Evolutionary conservation across 768 basidiomycete species (phyloP).

Genomic region (Agaricus blazei): DNA sequence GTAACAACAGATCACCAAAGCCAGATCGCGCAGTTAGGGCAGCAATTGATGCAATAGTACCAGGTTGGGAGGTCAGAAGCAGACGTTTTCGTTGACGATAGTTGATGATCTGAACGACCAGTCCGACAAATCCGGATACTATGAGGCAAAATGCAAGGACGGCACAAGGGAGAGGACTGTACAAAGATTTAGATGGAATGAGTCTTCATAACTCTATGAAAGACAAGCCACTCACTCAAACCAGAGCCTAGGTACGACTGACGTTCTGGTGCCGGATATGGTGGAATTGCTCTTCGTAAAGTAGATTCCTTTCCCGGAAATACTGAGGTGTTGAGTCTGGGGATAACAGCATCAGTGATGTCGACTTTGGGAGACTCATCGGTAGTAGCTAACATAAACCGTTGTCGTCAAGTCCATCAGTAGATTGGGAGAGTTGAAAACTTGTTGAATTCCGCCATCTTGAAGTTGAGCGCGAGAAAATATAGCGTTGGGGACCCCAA

Average conservation of each 20-base stretch:
- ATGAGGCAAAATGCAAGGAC: constrained; percentile 45
- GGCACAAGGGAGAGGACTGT: constrained; percentile 50
- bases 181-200: neutral
- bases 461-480: constrained; percentile 44
- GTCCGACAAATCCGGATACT: constrained; percentile 40
- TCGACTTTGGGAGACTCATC: neutral
- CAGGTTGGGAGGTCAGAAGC: constrained; percentile 50
- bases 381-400: constrained; percentile 42
- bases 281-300: constrained; percentile 39
- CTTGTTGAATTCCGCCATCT: constrained; percentile 33
- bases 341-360: neutral
- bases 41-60: constrained; percentile 52
- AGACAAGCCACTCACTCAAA: constrained; percentile 45
- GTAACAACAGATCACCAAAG: constrained; percentile 55
- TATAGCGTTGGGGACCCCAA: constrained; percentile 59
- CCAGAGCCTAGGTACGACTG: constrained; percentile 43
- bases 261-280: constrained; percentile 33
- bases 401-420: constrained; percentile 46
- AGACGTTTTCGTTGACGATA: constrained; percentile 41
- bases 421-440: constrained; percentile 43
- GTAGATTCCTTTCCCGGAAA: constrained; percentile 55
- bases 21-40: constrained; percentile 58
- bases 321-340: constrained; percentile 52
- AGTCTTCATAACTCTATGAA: neutral
- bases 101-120: constrained; percentile 44